Evolutionary conservation across 257 asterid species (phyloP), one percentile per base, ranked within the genome.

Genomic region (Petunia axillaris): DNA sequence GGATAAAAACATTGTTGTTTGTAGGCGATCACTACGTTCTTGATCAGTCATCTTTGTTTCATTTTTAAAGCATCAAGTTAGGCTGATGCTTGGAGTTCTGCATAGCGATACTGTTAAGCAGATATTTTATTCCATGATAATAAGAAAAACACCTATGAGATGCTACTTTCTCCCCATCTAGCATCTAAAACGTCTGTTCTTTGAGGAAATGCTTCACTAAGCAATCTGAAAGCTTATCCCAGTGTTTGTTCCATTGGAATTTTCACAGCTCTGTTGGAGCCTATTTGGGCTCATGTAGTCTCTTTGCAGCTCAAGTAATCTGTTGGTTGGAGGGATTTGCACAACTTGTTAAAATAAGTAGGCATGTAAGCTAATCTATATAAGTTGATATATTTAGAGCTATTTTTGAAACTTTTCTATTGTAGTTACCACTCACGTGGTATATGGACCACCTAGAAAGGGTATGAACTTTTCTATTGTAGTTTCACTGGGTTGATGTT

Each of bases 211-310:
- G 52, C 40, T 41, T 41, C 7, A 41, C 37, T 41, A 8, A 43
- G 14, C 76, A 43, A 43, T 67, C 55, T 67, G 76, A 68, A 68
- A 68, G 8, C 14, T 68, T 39, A 68, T n/a, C n/a, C 54, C 36
- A 43, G 43, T n/a, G 37, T 67, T n/a, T 8, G 16, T 67, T n/a
- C 55, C 14, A 40, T 41, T 66, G n/a, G 37, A 41, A 15, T 66
- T 41, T 25, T 2, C 75, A 9, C 15, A 67, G 75, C 44, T 6
- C 38, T n/a, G 14, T 16, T 6, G 35, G 7, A 5, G 37, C 55
- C 54, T 67, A n/a, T n/a, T 67, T n/a, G 41, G 53, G 75, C 36
- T 67, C 37, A 15, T 41, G 15, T 8, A 39, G 6, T 16, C 38
- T 41, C n/a, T 5, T 16, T 43, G 2, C 25, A 25, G 25, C 25